Conservation (phyloP, 805 yeast genomes). For the Debaryomyces castellii region DNA sequence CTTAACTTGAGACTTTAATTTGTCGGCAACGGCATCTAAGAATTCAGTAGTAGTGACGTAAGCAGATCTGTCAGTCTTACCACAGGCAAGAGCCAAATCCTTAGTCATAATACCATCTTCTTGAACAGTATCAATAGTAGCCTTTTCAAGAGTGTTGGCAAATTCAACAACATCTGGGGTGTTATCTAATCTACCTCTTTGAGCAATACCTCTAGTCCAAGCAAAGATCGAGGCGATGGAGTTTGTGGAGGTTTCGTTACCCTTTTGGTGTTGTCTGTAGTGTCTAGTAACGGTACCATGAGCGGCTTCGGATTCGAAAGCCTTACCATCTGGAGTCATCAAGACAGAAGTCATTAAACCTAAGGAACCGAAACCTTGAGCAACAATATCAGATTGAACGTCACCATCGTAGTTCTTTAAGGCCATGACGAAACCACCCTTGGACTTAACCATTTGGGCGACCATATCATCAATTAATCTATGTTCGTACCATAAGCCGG, state of each 20-base stretch:
- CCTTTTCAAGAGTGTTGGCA: constrained; percentile 62
- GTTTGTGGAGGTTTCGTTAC: constrained; percentile 81
- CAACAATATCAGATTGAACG: constrained; percentile 81
- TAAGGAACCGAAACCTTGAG: constrained; percentile 83
- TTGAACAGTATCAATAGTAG: constrained; percentile 71
- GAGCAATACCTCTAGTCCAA: constrained; percentile 81
- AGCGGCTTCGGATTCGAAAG: constrained; percentile 86
- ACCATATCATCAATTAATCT: constrained; percentile 87
- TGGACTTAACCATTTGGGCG: constrained; percentile 83
- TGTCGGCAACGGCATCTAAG: constrained; percentile 70
- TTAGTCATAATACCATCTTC: constrained; percentile 78
- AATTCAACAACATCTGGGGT: constrained; percentile 71
- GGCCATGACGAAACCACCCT: constrained; percentile 80
- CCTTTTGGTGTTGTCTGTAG: constrained; percentile 77
- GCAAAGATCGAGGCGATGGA: constrained; percentile 85
- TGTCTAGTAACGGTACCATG: constrained; percentile 90
- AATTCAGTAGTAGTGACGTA: constrained; percentile 77
- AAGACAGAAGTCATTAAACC: constrained; percentile 84
- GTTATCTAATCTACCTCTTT: constrained; percentile 74
- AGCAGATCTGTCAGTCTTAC: constrained; percentile 57
- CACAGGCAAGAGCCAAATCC: constrained; percentile 74
- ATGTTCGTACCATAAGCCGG: constrained; percentile 73
- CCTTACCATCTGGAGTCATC: constrained; percentile 81
- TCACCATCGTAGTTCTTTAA: constrained; percentile 86
- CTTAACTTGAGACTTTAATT: constrained; percentile 33